Conservation (phyloP, 768 basidiomycete species). For the Coprinopsis strossmayeri region DNA sequence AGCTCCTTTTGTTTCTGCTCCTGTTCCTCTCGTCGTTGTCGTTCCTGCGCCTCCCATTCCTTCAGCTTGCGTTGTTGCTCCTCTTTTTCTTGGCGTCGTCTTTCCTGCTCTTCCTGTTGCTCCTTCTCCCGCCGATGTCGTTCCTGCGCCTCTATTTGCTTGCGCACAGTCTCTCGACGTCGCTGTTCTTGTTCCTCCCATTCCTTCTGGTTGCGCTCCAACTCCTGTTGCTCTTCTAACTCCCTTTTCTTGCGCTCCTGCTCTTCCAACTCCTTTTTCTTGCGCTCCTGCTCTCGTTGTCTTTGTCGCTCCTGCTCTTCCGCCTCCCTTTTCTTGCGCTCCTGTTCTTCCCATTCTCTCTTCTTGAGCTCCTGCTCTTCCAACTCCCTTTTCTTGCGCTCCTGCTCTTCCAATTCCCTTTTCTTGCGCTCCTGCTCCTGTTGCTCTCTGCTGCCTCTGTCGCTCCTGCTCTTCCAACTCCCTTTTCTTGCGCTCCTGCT, state of each 20-base stretch:
- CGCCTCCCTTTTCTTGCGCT: slow-evolving; percentile 8
- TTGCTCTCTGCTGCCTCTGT: slow-evolving; percentile 11
- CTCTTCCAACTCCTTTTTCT: slow-evolving; percentile 14
- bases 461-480: slow-evolving; percentile 6
- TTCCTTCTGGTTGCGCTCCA: slow-evolving; percentile 11
- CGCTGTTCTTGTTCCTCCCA: slow-evolving; percentile 12
- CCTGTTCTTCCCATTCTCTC: slow-evolving; percentile 19
- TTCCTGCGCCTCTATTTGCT: slow-evolving; percentile 7
- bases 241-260: slow-evolving; percentile 8
- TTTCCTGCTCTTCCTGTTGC: slow-evolving; percentile 5
- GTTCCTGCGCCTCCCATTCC: slow-evolving; percentile 11
- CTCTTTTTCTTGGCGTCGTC: slow-evolving; percentile 11
- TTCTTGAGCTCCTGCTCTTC: slow-evolving; percentile 15
- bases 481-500: slow-evolving; percentile 8
- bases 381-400: slow-evolving; percentile 10
- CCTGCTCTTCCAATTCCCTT: slow-evolving; percentile 11
- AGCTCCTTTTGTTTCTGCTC: slow-evolving; percentile 21
- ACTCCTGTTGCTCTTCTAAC: slow-evolving; percentile 13
- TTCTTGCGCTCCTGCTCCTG: slow-evolving; percentile 7
- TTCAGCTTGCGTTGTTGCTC: slow-evolving; percentile 6
- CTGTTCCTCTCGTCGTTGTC: slow-evolving; percentile 13
- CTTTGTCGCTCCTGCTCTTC: not conserved
- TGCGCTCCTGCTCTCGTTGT: slow-evolving; percentile 14
- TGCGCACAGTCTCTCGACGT: slow-evolving; percentile 12
- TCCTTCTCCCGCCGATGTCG: slow-evolving; percentile 9